Conservation (phyloP, 306 rosid species). For the Quercus suber region DNA sequence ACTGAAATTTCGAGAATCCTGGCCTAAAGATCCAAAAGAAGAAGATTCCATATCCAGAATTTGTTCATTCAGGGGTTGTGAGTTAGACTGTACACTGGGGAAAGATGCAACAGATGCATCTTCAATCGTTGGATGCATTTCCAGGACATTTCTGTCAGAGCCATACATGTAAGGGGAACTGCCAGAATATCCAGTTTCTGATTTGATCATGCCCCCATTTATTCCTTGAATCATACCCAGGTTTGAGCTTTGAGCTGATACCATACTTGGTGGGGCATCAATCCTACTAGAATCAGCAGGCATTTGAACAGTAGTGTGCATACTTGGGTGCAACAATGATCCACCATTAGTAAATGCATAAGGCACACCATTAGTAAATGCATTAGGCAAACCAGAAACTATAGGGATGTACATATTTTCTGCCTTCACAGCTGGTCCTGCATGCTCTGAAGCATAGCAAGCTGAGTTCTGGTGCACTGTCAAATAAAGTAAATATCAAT, state of each 20-base stretch:
- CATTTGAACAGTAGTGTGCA: conserved; percentile 58
- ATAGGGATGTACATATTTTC: conserved; percentile 60
- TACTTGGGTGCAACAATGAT: conserved; percentile 53
- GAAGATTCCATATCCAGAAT: conserved; percentile 56
- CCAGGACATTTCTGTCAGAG: conserved; percentile 55
- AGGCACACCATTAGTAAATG: conserved; percentile 23
- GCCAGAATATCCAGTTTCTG: conserved; percentile 73
- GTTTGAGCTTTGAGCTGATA: conserved; percentile 59
- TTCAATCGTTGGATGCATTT: conserved; percentile 54
- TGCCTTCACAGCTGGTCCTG: conserved; percentile 52
- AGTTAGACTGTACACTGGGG: conserved; percentile 48
- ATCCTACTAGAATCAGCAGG: conserved; percentile 55
- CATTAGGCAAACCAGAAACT: conserved; percentile 53
- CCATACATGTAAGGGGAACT: conserved; percentile 60
- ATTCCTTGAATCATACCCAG: conserved; percentile 66
- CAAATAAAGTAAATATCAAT: conserved; percentile 12
- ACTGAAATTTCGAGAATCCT: conserved; percentile 75
- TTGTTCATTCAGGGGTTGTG: conserved; percentile 53
- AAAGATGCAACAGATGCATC: conserved; percentile 62
- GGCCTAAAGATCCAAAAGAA: conserved; percentile 68
- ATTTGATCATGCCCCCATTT: conserved; percentile 69
- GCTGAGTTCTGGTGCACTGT: conserved; percentile 67
- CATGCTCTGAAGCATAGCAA: conserved; percentile 53
- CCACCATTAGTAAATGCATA: conserved; percentile 42
- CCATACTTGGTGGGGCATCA: conserved; percentile 52